phyloP scores from a whole-genome alignment of 75 land plant genomes.

The Pinus taeda region DNA sequence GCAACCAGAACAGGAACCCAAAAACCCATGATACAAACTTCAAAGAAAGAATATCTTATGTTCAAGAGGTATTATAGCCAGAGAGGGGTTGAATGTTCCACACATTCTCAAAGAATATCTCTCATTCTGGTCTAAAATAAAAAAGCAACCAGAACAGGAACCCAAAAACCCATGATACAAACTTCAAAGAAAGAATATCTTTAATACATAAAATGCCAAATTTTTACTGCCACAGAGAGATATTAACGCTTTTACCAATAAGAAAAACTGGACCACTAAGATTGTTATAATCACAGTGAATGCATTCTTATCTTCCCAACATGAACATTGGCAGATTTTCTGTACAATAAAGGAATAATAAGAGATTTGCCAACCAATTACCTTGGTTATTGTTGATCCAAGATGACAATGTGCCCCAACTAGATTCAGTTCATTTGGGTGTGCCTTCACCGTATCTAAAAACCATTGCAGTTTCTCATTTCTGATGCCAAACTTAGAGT shows the following conservation, averaged over 20 bases:
- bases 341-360: neutral
- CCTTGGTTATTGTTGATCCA: slow-evolving; percentile 97
- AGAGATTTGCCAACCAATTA: slow-evolving; percentile 6
- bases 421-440: slow-evolving; percentile 74
- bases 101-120: neutral
- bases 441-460: slow-evolving; percentile 77
- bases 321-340: neutral
- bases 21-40: neutral
- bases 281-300: neutral
- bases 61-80: neutral
- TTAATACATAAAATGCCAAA: neutral
- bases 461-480: slow-evolving; percentile 96
- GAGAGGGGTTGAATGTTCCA: neutral
- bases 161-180: neutral
- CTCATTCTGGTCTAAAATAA: neutral
- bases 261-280: neutral
- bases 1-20: neutral
- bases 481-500: slow-evolving; percentile 94
- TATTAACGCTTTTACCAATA: neutral
- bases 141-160: neutral
- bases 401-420: slow-evolving; percentile 97
- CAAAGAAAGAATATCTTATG: neutral
- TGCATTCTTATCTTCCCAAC: neutral
- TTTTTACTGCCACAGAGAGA: neutral
- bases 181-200: neutral